Evolutionary conservation across 108 stramenopile genomes (phyloP).

Genomic region (Chaetoceros muelleri): DNA sequence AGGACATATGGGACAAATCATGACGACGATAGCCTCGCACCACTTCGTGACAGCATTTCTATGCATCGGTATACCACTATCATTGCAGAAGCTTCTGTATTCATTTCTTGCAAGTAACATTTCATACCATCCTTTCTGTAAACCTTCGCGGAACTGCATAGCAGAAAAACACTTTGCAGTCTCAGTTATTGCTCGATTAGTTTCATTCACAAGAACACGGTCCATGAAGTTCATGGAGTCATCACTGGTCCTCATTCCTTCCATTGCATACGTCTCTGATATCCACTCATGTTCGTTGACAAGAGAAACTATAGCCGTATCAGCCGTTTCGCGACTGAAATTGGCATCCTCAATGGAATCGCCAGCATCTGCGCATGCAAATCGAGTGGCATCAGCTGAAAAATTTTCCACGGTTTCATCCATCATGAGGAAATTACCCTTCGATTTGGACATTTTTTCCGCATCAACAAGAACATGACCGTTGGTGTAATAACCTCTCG

Average conservation of each 20-base stretch:
- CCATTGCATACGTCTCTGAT: slow-evolving; percentile 42
- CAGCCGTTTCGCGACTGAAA: slow-evolving; percentile 88
- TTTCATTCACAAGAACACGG: slow-evolving; percentile 85
- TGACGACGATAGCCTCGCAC: slow-evolving; percentile 53
- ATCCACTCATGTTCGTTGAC: slow-evolving; percentile 83
- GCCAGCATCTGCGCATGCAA: slow-evolving; percentile 94
- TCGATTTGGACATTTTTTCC: slow-evolving; percentile 96
- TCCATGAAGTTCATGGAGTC: slow-evolving; percentile 72
- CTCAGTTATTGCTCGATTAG: slow-evolving; percentile 64
- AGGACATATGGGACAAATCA: slow-evolving; percentile 90
- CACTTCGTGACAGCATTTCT: slow-evolving; percentile 56
- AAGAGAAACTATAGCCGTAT: slow-evolving; percentile 81
- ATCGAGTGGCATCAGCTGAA: slow-evolving; percentile 81
- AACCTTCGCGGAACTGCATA: slow-evolving; percentile 89
- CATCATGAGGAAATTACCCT: slow-evolving; percentile 97
- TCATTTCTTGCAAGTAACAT: slow-evolving; percentile 83
- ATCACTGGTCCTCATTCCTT: slow-evolving; percentile 40
- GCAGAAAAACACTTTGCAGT: slow-evolving; percentile 43
- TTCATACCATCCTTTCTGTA: slow-evolving; percentile 89
- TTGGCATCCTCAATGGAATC: slow-evolving; percentile 98
- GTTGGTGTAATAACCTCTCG: slow-evolving; percentile 90
- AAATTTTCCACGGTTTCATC: slow-evolving; percentile 81
- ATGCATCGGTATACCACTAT: slow-evolving; percentile 81
- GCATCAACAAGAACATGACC: slow-evolving; percentile 93
- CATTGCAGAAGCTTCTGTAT: slow-evolving; percentile 88